Conservation (phyloP, 108 stramenopile species). For the Cyclotella cryptica region DNA sequence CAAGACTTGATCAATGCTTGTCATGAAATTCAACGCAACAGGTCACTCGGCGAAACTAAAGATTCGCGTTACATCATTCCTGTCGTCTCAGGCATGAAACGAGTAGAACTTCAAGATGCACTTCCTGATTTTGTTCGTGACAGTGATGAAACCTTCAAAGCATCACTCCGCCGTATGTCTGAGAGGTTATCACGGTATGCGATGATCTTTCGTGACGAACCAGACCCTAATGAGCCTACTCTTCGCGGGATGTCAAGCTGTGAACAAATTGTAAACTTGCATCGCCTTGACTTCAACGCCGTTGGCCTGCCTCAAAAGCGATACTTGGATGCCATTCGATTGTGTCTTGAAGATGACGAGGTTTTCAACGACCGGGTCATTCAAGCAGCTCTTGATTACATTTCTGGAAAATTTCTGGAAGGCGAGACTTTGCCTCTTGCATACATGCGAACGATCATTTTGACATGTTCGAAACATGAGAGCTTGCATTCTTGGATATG, state of each 20-base stretch:
- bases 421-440: conserved; percentile 80
- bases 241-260: conserved; percentile 85
- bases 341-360: conserved; percentile 82
- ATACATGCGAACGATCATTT: conserved; percentile 90
- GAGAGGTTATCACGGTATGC: conserved; percentile 76
- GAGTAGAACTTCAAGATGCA: conserved; percentile 63
- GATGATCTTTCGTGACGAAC: conserved; percentile 84
- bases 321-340: conserved; percentile 77
- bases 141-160: conserved; percentile 74
- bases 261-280: conserved; percentile 85
- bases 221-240: conserved; percentile 58
- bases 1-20: conserved; percentile 87
- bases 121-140: conserved; percentile 78
- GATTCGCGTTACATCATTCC: conserved; percentile 86
- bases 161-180: conserved; percentile 76
- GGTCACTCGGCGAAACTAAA: conserved; percentile 59
- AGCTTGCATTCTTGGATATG: conserved; percentile 89
- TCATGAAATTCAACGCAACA: conserved; percentile 77
- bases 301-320: conserved; percentile 81
- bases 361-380: conserved; percentile 82
- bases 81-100: conserved; percentile 71
- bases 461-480: conserved; percentile 88
- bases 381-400: conserved; percentile 80
- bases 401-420: conserved; percentile 76
- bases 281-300: conserved; percentile 82